Conservation (phyloP, 148 eudicot genomes). For the Arbutus unedo region DNA sequence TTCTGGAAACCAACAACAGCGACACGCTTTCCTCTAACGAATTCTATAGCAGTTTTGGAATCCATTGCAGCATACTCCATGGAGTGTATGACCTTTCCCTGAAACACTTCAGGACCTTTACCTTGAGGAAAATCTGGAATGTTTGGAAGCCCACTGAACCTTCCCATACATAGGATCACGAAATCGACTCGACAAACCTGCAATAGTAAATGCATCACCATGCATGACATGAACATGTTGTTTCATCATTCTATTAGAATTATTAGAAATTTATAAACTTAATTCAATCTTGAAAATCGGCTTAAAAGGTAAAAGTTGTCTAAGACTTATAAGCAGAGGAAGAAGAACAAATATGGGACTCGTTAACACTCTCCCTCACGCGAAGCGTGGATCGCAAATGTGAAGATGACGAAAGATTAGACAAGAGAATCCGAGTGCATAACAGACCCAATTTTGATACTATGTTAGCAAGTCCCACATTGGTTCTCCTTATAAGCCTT, state of each 20-base stretch:
- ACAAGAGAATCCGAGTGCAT: no score
- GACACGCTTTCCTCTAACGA: conserved; percentile 47
- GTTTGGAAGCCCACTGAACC: conserved; percentile 52
- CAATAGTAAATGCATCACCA: not conserved
- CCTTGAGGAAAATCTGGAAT: conserved; percentile 57
- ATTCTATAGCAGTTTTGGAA: conserved; percentile 26
- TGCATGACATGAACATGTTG: not conserved
- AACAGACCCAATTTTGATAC: no score
- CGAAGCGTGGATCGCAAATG: no score
- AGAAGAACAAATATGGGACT: no score
- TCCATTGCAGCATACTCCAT: conserved; percentile 55
- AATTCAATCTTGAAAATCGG: no score
- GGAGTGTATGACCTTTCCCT: conserved; percentile 61
- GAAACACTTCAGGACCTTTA: conserved; percentile 54
- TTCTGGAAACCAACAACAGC: conserved; percentile 60
- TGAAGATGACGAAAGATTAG: no score
- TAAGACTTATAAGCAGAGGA: no score
- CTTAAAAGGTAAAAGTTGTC: no score
- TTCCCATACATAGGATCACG: conserved; percentile 54
- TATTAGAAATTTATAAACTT: not conserved
- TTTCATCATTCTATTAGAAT: not conserved
- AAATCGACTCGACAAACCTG: conserved; percentile 49
- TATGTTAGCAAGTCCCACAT: no score
- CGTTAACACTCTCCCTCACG: no score
- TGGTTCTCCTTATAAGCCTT: no score